phyloP scores from a whole-genome alignment of 805 yeast genomes.

The Yarrowia yakushimensis region DNA sequence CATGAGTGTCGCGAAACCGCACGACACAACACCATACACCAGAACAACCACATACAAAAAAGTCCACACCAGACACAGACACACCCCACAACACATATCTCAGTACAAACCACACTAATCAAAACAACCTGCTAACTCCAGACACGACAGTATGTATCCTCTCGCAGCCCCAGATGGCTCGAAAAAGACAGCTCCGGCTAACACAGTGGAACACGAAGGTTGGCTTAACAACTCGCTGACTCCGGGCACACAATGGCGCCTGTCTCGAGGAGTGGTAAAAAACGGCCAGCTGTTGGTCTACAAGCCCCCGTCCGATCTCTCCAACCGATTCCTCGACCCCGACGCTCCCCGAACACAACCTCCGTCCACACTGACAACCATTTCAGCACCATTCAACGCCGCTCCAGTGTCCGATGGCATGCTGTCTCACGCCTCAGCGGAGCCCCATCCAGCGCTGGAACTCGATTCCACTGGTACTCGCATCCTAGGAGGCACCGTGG shows the following conservation, averaged over 20 bases:
- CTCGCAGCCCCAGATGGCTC: neutral
- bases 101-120: neutral
- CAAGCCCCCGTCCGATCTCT: conserved; percentile 52
- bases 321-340: conserved; percentile 2
- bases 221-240: conserved; percentile 25
- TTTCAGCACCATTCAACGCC: conserved; percentile 23
- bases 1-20: conserved; percentile 21
- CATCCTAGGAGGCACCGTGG: conserved; percentile 55
- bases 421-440: conserved; percentile 30
- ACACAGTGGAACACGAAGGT: conserved; percentile 25
- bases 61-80: neutral
- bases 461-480: conserved; percentile 47
- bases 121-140: conserved; percentile 18
- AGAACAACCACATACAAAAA: neutral
- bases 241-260: conserved; percentile 37
- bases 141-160: conserved; percentile 20
- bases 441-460: conserved; percentile 60
- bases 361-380: neutral
- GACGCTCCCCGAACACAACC: conserved; percentile 9
- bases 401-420: conserved; percentile 17
- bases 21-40: conserved; percentile 9
- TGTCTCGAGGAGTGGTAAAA: conserved; percentile 62
- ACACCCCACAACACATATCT: neutral
- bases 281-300: conserved; percentile 65
- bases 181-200: neutral